phyloP scores from a whole-genome alignment of 1,139 yeast genomes.

The Suhomyces coccinellae region DNA sequence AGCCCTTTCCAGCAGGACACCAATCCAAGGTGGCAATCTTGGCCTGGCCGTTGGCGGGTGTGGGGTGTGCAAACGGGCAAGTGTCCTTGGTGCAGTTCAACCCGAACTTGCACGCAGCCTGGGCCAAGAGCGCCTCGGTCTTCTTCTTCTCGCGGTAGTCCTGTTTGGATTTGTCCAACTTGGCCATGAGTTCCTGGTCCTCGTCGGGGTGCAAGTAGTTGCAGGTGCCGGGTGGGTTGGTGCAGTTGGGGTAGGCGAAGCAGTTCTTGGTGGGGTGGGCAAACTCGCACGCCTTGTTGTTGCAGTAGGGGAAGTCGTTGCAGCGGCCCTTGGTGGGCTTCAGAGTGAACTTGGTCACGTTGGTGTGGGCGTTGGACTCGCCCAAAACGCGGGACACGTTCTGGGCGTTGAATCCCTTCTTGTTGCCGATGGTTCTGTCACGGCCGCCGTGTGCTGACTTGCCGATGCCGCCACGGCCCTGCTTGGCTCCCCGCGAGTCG shows the following conservation, averaged over 20 bases:
- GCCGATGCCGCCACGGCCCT: conserved; percentile 16
- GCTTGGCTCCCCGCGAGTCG: conserved; percentile 8
- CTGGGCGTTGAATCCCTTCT: conserved; percentile 30
- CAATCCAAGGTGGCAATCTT: conserved; percentile 68
- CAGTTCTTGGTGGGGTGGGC: conserved; percentile 82
- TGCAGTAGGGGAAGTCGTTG: conserved; percentile 75
- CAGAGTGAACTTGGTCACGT: conserved; percentile 17
- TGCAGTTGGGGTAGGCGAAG: conserved; percentile 75
- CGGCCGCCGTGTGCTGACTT: conserved; percentile 7
- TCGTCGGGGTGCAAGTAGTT: conserved; percentile 81
- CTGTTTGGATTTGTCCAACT: conserved; percentile 58
- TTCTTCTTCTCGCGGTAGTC: conserved; percentile 48
- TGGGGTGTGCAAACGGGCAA: conserved; percentile 90
- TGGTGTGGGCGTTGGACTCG: conserved; percentile 25
- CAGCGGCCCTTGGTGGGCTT: conserved; percentile 67
- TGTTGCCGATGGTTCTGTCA: conserved; percentile 7
- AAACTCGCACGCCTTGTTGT: conserved; percentile 62
- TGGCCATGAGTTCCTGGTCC: conserved; percentile 70
- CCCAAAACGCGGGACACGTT: conserved; percentile 29
- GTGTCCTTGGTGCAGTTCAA: conserved; percentile 68
- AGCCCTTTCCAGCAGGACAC: conserved; percentile 72
- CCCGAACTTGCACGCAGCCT: conserved; percentile 72
- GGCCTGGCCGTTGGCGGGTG: conserved; percentile 77
- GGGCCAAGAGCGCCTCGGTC: conserved; percentile 19
- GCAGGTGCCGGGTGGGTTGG: conserved; percentile 80